Evolutionary conservation across 2,329 filamentous ascomycete species (phyloP).

Genomic region (Chalara sp.): DNA sequence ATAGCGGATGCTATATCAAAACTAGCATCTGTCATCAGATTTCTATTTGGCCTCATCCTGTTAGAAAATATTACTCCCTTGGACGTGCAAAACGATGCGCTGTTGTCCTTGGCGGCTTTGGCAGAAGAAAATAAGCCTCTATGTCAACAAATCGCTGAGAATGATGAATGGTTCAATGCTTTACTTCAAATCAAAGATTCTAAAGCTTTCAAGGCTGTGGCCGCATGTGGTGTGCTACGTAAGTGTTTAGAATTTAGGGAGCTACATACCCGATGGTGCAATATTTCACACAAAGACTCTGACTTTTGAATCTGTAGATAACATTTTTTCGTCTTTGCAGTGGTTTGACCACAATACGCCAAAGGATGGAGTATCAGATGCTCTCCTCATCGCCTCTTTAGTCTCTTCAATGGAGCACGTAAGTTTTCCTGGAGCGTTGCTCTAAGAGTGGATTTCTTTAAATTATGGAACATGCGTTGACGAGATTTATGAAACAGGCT

Average conservation of each 20-base stretch:
- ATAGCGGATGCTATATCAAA: conserved; percentile 47
- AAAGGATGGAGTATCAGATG: conserved; percentile 42
- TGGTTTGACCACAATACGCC: conserved; percentile 46
- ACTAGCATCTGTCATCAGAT: conserved; percentile 41
- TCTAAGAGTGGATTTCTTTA: no score
- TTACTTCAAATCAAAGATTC: conserved; percentile 42
- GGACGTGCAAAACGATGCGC: conserved; percentile 34
- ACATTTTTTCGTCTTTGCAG: conserved; percentile 47
- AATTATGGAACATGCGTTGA: no score
- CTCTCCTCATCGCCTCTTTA: conserved; percentile 40
- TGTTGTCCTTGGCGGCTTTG: conserved; percentile 50
- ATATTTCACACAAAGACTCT: no score
- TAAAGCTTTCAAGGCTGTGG: conserved; percentile 42
- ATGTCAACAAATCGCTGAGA: conserved; percentile 44
- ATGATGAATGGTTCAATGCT: conserved; percentile 42
- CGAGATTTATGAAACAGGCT: conserved; percentile 1
- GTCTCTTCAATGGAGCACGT: conserved; percentile 20
- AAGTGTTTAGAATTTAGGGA: no score
- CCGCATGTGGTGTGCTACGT: conserved; percentile 52
- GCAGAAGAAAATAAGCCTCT: conserved; percentile 53
- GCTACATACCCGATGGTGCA: no score
- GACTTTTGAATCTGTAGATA: conserved; percentile 30
- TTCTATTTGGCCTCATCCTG: conserved; percentile 48
- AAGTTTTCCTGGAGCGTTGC: no score
- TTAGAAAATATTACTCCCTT: conserved; percentile 30